Conservation (phyloP, 2,329 filamentous ascomycete genomes). For the Pseudophaeomoniella oleicola region DNA sequence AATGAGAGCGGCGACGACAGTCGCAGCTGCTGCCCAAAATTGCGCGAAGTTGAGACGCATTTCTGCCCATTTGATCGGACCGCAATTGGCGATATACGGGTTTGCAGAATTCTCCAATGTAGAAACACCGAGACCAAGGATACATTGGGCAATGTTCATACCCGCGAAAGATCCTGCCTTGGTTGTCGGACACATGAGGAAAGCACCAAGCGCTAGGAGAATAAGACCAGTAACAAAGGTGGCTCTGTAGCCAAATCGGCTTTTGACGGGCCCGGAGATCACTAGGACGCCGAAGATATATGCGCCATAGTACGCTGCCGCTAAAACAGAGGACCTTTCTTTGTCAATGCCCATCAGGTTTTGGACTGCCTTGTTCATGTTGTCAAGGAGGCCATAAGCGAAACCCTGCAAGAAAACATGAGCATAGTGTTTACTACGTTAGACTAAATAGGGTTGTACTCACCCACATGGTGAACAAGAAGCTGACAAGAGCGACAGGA, state of each 20-base stretch:
- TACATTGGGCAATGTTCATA: slow-evolving; percentile 54
- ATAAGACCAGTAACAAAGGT: slow-evolving; percentile 63
- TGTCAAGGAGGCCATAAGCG: slow-evolving; percentile 34
- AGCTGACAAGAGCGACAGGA: too few relatives aligned
- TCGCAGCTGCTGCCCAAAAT: slow-evolving; percentile 62
- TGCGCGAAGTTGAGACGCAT: slow-evolving; percentile 66
- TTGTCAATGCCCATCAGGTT: slow-evolving; percentile 39
- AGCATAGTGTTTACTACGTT: too few relatives aligned
- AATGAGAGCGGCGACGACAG: slow-evolving; percentile 58
- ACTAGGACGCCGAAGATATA: slow-evolving; percentile 40
- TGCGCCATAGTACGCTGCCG: slow-evolving; percentile 50
- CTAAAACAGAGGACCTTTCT: slow-evolving; percentile 45
- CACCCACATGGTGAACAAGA: too few relatives aligned
- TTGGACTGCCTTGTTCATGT: slow-evolving; percentile 43
- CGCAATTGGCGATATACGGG: slow-evolving; percentile 62
- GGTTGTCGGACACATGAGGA: slow-evolving; percentile 75
- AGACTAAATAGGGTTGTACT: too few relatives aligned
- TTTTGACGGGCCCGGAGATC: slow-evolving; percentile 46
- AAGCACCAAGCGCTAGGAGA: slow-evolving; percentile 56
- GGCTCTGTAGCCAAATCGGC: slow-evolving; percentile 53
- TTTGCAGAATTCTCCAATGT: slow-evolving; percentile 68
- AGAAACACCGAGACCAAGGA: slow-evolving; percentile 58
- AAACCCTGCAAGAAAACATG: slow-evolving; percentile 41
- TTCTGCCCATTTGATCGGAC: slow-evolving; percentile 59
- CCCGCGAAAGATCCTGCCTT: slow-evolving; percentile 59